Conservation (phyloP, 495 filamentous ascomycete genomes). For the Astrocystis sublimbata region DNA sequence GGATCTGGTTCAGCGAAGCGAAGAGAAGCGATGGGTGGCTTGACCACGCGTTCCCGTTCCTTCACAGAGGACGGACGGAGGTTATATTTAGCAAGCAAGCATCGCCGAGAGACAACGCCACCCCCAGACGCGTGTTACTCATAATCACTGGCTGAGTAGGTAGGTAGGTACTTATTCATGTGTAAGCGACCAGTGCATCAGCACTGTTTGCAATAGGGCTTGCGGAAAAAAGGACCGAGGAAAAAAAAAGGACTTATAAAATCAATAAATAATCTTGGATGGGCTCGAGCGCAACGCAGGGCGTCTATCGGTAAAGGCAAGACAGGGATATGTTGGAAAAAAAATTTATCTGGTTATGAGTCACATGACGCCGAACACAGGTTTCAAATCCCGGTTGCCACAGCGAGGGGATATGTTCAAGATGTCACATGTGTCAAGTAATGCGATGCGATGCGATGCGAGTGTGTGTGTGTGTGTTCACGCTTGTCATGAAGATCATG, state of each 20-base stretch:
- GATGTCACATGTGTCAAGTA: not conserved
- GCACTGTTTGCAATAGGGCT: too few relatives aligned
- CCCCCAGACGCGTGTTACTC: not conserved
- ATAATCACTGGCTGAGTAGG: not conserved
- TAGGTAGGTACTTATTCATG: too few relatives aligned
- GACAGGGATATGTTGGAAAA: not conserved
- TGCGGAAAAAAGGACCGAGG: too few relatives aligned
- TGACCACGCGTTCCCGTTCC: constrained; percentile 10
- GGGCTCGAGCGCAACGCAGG: not conserved
- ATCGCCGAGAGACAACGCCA: not conserved
- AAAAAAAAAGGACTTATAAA: not conserved
- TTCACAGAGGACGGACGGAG: too few relatives aligned
- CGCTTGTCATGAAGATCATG: too few relatives aligned
- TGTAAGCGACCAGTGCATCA: not conserved
- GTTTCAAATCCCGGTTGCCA: not conserved
- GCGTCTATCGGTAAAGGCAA: not conserved
- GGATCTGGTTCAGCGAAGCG: too few relatives aligned
- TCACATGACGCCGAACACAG: not conserved
- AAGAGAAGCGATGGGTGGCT: constrained; percentile 2
- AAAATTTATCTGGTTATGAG: too few relatives aligned
- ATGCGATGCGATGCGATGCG: too few relatives aligned
- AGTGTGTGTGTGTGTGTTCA: too few relatives aligned
- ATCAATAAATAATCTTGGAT: too few relatives aligned
- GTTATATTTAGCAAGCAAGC: not conserved
- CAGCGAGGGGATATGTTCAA: not conserved